Base-by-base conservation (phyloP, 2,329 filamentous ascomycete species). In the Sporothrix pallida region DNA sequence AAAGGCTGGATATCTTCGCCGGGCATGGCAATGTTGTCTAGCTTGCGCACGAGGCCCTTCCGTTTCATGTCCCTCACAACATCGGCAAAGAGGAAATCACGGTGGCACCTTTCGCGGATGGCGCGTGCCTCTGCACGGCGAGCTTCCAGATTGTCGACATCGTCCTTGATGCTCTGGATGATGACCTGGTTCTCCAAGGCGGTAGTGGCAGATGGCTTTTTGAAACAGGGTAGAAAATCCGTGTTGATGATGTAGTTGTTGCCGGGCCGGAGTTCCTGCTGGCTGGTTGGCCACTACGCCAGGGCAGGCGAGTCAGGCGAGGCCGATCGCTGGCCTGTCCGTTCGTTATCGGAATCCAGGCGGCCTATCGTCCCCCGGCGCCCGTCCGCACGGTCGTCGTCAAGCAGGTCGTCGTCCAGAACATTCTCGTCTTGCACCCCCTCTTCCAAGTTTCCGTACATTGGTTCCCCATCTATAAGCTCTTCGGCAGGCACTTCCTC, bases 1-100 rank as follows among this genome's bases (percentile, higher is more conserved):
- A 72, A 56, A 3, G 17, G 17, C 70, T 72, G 70, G 17, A 72
- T n/a, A n/a, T 31, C 60, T 12, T 65, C 58, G 48, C 70, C 60
- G 1, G 60, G 60, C 8, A 42, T 20, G n/a, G 8, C 63, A 8
- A 52, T 2, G 52, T 26, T 9, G 10, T 26, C 9, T 4, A 23
- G 15, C 15, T 44, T 8, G 31, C 23, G 46, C 26, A 26, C 42
- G n/a, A 2, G 20, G n/a, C 44, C 44, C 13, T 68, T 52, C 31
- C 31, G 15, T 2, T 42, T 20, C 60, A 13, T 17, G 60, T 63
- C n/a, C 37, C 60, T 37, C 37, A 63, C 9, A 2, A 2, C 17
- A 12, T 63, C 37, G 2, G 20, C 8, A 48, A 65, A 23, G 10
- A 17, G 37, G 20, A 48, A 67, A 1, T 23, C 10, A 4, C 20